phyloP scores from a whole-genome alignment of 495 filamentous ascomycete genomes.

The Aspergillus incahuasiensis region DNA sequence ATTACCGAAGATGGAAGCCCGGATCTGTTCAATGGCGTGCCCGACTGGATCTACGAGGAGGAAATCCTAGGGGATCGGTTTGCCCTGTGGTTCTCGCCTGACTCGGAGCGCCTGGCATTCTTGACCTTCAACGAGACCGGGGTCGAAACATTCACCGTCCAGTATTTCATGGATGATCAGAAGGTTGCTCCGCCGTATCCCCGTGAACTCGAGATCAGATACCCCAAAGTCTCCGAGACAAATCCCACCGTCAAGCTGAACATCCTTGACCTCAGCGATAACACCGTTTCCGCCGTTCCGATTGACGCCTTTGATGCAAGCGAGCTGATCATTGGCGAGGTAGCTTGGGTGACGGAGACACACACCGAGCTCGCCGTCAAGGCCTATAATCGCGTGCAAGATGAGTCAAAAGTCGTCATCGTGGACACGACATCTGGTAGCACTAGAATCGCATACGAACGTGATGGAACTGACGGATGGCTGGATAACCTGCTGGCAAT shows the following conservation, averaged over 20 bases:
- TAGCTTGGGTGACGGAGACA: slow-evolving; percentile 18
- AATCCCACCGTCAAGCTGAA: slow-evolving; percentile 18
- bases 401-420: slow-evolving; percentile 16
- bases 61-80: slow-evolving; percentile 18
- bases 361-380: slow-evolving; percentile 16
- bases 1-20: slow-evolving; percentile 18
- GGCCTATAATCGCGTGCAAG: slow-evolving; percentile 18
- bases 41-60: slow-evolving; percentile 22
- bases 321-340: slow-evolving; percentile 19
- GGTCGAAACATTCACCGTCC: slow-evolving; percentile 17
- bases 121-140: slow-evolving; percentile 21
- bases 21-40: slow-evolving; percentile 19
- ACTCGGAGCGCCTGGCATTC: slow-evolving; percentile 16
- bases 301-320: slow-evolving; percentile 14
- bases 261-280: slow-evolving; percentile 11
- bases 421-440: slow-evolving; percentile 7
- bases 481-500: slow-evolving; percentile 19
- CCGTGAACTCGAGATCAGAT: slow-evolving; percentile 16
- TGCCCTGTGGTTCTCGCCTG: slow-evolving; percentile 18
- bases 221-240: slow-evolving; percentile 18
- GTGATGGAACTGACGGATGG: slow-evolving; percentile 21
- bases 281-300: background rate
- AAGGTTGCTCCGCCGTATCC: slow-evolving; percentile 18
- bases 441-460: slow-evolving; percentile 9
- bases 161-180: slow-evolving; percentile 20